phyloP scores from a whole-genome alignment of 768 basidiomycete genomes.

The Daedalea quercina region DNA sequence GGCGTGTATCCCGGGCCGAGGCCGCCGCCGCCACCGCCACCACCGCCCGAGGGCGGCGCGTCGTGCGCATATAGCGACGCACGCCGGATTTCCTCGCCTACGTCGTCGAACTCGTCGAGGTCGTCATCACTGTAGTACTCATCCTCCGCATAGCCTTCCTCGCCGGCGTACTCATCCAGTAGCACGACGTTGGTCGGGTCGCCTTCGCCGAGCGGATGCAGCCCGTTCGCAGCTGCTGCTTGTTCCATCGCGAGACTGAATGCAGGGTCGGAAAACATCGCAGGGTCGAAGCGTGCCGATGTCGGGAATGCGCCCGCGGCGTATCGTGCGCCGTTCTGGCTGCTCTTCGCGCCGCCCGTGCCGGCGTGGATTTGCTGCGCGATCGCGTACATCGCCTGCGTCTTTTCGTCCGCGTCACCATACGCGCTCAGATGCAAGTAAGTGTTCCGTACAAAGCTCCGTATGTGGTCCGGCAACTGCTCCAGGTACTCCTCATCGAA shows the following conservation, averaged over 20 bases:
- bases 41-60: constrained; percentile 4
- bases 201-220: constrained; percentile 9
- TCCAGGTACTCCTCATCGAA: constrained; percentile 67
- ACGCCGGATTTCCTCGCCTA: constrained; percentile 17
- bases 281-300: constrained; percentile 41
- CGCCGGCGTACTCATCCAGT: constrained; percentile 31
- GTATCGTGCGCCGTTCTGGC: constrained; percentile 29
- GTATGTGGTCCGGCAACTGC: constrained; percentile 58
- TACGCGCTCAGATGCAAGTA: constrained; percentile 24
- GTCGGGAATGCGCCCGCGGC: constrained; percentile 34
- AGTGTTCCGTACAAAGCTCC: constrained; percentile 53
- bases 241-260: constrained; percentile 47
- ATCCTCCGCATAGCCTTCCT: constrained; percentile 32
- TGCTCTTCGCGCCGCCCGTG: constrained; percentile 22
- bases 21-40: constrained; percentile 19
- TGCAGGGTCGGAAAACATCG: constrained; percentile 48
- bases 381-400: constrained; percentile 60
- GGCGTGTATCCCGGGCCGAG: constrained; percentile 19
- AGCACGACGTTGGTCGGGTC: constrained; percentile 26
- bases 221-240: constrained; percentile 30
- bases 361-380: constrained; percentile 58
- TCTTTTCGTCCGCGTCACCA: constrained; percentile 35
- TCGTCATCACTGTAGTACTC: constrained; percentile 43
- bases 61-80: constrained; percentile 15
- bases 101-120: constrained; percentile 32